Conservation (phyloP, 2,329 filamentous ascomycete species). For the Diatrype stigma region DNA sequence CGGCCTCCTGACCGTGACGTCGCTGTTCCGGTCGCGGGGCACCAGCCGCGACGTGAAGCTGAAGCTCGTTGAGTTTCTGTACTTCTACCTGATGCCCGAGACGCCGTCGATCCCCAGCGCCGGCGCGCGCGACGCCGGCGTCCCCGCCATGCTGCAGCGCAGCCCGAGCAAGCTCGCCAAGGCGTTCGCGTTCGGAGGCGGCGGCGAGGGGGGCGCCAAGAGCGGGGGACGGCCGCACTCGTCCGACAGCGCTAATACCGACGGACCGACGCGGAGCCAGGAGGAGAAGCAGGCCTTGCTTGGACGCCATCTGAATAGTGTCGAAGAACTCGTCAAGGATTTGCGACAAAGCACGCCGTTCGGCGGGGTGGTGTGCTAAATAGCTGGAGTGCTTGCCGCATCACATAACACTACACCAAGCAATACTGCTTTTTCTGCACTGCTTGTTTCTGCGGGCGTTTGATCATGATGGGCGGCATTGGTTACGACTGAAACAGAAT, state of each 20-base stretch:
- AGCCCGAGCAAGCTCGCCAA: slow-evolving; percentile 65
- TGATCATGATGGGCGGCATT: no score
- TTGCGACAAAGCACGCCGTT: slow-evolving; percentile 70
- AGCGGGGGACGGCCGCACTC: slow-evolving; percentile 26
- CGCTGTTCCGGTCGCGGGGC: slow-evolving; percentile 83
- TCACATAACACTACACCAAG: no score
- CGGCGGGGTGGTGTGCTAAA: slow-evolving; percentile 48
- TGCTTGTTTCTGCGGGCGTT: no score
- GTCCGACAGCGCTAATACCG: slow-evolving; percentile 34
- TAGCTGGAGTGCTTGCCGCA: background rate
- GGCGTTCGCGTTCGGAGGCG: slow-evolving; percentile 42
- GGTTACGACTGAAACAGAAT: no score
- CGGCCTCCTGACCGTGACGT: slow-evolving; percentile 85
- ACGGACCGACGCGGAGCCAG: slow-evolving; percentile 56
- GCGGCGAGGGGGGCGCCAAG: slow-evolving; percentile 9
- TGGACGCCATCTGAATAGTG: slow-evolving; percentile 73
- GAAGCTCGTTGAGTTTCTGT: slow-evolving; percentile 94
- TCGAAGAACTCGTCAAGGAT: slow-evolving; percentile 81
- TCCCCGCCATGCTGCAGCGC: slow-evolving; percentile 55
- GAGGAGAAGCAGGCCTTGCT: slow-evolving; percentile 79
- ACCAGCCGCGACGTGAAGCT: slow-evolving; percentile 88
- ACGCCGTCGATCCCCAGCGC: slow-evolving; percentile 54
- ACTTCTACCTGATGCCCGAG: slow-evolving; percentile 98
- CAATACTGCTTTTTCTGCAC: no score
- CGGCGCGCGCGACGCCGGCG: slow-evolving; percentile 38